A percentile compares a stretch with the other conserved stretches of the same genome.
phyloP scores from a whole-genome alignment of 345 rosid species.

The Ceriops zippeliana region DNA sequence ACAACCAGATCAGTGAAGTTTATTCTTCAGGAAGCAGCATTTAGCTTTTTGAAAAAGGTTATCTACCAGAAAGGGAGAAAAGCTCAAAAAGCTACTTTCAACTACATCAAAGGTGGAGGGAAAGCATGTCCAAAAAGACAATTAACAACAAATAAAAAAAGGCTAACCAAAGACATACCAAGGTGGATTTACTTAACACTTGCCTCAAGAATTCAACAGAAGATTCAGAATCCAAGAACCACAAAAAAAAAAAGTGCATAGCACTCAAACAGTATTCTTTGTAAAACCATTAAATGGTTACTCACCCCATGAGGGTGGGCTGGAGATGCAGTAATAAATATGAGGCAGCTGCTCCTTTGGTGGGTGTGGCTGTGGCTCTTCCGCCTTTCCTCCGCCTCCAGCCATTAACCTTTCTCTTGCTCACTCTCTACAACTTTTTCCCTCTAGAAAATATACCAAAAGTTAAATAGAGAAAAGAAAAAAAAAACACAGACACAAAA shows the following conservation, averaged over 20 bases:
- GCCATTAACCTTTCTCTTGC: constrained; percentile 20
- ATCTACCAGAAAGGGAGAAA: constrained; percentile 27
- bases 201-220: constrained; percentile 13
- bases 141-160: constrained; percentile 7
- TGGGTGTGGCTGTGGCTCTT: constrained; percentile 88
- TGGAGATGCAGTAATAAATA: constrained; percentile 75
- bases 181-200: constrained; percentile 29
- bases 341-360: constrained; percentile 83
- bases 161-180: constrained; percentile 27
- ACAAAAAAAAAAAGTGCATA: not conserved
- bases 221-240: constrained; percentile 12
- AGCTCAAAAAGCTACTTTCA: constrained; percentile 39
- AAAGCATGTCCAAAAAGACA: constrained; percentile 18
- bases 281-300: not conserved
- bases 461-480: not conserved
- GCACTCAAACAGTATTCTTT: not conserved
- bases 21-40: constrained; percentile 18
- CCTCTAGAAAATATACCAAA: not conserved
- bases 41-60: constrained; percentile 31
- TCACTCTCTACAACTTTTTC: constrained; percentile 1
- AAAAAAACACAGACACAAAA: no score
- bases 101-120: constrained; percentile 23
- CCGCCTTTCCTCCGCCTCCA: constrained; percentile 46
- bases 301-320: constrained; percentile 99
- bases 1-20: constrained; percentile 10